Percentiles rank a stretch among this genome's conserved stretches.
Evolutionary conservation across 805 yeast genomes (phyloP).

Genomic region (Clavispora carvajalis): DNA sequence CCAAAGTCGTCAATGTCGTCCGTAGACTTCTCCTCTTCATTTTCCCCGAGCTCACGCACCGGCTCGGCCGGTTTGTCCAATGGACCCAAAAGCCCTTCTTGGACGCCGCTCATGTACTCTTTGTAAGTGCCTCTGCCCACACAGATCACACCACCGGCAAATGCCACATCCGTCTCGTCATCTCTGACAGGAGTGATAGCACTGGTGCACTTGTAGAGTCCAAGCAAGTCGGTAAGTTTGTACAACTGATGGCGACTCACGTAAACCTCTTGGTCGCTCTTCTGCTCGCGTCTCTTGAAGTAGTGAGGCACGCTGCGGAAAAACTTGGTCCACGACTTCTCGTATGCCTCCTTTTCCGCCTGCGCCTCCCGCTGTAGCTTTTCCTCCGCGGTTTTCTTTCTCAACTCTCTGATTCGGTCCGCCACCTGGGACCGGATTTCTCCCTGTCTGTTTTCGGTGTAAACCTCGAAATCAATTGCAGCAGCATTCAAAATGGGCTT

Average conservation of each 20-base stretch:
- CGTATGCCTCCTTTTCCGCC: slow-evolving; percentile 8
- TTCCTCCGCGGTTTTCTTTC: slow-evolving; percentile 36
- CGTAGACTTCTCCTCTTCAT: slow-evolving; percentile 10
- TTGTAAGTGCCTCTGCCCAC: slow-evolving; percentile 95
- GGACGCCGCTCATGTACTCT: slow-evolving; percentile 85
- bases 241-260: slow-evolving; percentile 34
- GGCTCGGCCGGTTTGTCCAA: slow-evolving; percentile 44
- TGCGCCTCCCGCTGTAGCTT: slow-evolving; percentile 4
- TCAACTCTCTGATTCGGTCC: slow-evolving; percentile 65
- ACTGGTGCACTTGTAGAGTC: slow-evolving; percentile 42
- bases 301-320: slow-evolving; percentile 16
- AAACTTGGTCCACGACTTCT: slow-evolving; percentile 25
- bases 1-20: slow-evolving; percentile 11
- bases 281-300: slow-evolving; percentile 14
- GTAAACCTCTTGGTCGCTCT: slow-evolving; percentile 21
- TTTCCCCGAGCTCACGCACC: slow-evolving; percentile 5
- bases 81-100: slow-evolving; percentile 94
- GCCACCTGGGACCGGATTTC: slow-evolving; percentile 80
- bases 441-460: slow-evolving; percentile 81
- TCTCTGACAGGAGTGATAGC: slow-evolving; percentile 36
- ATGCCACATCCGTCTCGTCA: slow-evolving; percentile 33
- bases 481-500: slow-evolving; percentile 84
- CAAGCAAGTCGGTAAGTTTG: slow-evolving; percentile 45
- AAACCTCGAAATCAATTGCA: slow-evolving; percentile 77
- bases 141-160: slow-evolving; percentile 82